A percentile compares a stretch with the other conserved stretches of the same genome.
phyloP scores from a whole-genome alignment of 2,329 filamentous ascomycete genomes.

The Fusarium guadeloupense region DNA sequence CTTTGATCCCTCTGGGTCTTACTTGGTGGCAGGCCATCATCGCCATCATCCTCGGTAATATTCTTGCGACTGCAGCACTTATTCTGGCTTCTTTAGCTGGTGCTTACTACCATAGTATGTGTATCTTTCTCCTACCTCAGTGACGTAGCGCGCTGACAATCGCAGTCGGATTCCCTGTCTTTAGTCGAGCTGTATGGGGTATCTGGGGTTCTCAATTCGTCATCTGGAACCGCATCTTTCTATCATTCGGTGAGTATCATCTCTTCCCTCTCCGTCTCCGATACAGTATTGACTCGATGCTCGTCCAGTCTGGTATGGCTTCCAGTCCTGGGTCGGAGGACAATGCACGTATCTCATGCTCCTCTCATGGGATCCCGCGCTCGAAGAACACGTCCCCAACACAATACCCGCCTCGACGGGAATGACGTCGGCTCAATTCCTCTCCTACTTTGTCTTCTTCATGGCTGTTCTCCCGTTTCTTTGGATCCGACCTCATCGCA shows the following conservation, averaged over 20 bases:
- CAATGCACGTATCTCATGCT: slow-evolving; percentile 57
- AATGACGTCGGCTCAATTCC: slow-evolving; percentile 56
- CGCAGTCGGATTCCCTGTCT: slow-evolving; percentile 51
- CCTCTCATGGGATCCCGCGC: slow-evolving; percentile 55
- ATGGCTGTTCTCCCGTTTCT: slow-evolving; percentile 55
- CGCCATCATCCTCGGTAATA: slow-evolving; percentile 51
- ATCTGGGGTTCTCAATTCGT: slow-evolving; percentile 56
- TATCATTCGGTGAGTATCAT: slow-evolving; percentile 49
- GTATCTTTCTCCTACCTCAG: not conserved
- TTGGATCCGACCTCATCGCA: slow-evolving; percentile 55
- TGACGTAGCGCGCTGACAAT: not conserved
- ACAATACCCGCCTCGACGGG: slow-evolving; percentile 52
- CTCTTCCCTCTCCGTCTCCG: not conserved
- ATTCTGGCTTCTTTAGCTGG: slow-evolving; percentile 56
- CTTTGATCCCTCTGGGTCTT: slow-evolving; percentile 53
- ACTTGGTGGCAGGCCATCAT: slow-evolving; percentile 56
- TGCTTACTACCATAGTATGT: slow-evolving; percentile 53
- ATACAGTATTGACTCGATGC: not conserved
- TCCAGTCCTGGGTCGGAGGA: slow-evolving; percentile 58
- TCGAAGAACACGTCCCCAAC: slow-evolving; percentile 55
- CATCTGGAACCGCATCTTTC: slow-evolving; percentile 54
- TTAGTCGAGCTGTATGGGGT: slow-evolving; percentile 51
- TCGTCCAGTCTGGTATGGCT: slow-evolving; percentile 48
- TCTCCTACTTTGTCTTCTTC: slow-evolving; percentile 56
- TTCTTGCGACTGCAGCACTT: slow-evolving; percentile 52